Conservation (phyloP, 768 basidiomycete species). For the Suillus tomentosus region DNA sequence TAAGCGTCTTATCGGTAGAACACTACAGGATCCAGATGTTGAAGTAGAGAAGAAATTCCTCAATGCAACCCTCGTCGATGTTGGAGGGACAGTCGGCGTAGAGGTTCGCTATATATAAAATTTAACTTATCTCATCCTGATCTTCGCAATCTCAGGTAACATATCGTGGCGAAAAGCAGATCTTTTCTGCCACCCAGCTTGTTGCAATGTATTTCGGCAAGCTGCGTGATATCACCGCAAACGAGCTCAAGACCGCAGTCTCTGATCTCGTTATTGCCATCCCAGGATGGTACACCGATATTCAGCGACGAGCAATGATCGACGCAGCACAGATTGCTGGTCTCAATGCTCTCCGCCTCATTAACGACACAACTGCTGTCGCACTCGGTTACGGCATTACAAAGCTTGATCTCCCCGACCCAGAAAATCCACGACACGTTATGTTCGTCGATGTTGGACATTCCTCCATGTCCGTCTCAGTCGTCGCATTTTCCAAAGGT, state of each 20-base stretch:
- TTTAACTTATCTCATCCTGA: slow-evolving; percentile 18
- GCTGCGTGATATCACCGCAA: slow-evolving; percentile 82
- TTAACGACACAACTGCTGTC: slow-evolving; percentile 95
- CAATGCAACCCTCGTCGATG: slow-evolving; percentile 85
- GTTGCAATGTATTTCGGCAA: slow-evolving; percentile 90
- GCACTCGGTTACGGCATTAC: slow-evolving; percentile 99
- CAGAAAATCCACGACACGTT: slow-evolving; percentile 81
- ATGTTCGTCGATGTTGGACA: slow-evolving; percentile 97
- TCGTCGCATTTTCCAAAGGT: slow-evolving; percentile 94
- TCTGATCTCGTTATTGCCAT: slow-evolving; percentile 95
- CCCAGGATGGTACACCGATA: slow-evolving; percentile 95
- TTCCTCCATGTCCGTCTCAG: slow-evolving; percentile 81
- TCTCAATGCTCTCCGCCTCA: slow-evolving; percentile 89
- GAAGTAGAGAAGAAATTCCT: slow-evolving; percentile 90
- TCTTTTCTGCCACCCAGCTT: slow-evolving; percentile 88
- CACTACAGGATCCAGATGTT: slow-evolving; percentile 78
- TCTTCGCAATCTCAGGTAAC: slow-evolving; percentile 58
- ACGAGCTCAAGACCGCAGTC: slow-evolving; percentile 84
- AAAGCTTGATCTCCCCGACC: slow-evolving; percentile 90
- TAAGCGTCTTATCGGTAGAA: slow-evolving; percentile 88
- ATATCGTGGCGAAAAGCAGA: slow-evolving; percentile 79
- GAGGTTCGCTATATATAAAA: slow-evolving; percentile 52
- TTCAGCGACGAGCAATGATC: slow-evolving; percentile 86
- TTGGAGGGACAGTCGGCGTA: slow-evolving; percentile 77
- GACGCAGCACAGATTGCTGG: slow-evolving; percentile 90